A percentile compares a stretch with the other conserved stretches of the same genome.
Evolutionary conservation across 2,329 filamentous ascomycete species (phyloP).

Genomic region (Fragosphaeria purpurea): DNA sequence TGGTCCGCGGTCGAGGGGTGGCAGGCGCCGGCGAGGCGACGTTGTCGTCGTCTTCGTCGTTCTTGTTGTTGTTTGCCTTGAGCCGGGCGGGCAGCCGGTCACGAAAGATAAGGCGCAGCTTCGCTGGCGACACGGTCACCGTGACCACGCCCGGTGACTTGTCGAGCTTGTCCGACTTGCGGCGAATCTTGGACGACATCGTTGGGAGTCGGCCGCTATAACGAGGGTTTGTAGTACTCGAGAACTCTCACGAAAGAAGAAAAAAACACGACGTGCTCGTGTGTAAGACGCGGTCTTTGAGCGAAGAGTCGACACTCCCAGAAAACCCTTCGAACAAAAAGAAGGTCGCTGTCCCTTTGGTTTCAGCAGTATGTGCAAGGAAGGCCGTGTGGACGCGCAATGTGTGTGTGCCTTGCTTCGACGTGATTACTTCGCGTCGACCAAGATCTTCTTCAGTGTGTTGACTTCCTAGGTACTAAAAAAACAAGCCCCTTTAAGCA

Average conservation of each 20-base stretch:
- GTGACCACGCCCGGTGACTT: constrained; percentile 32
- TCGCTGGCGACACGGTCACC: constrained; percentile 40
- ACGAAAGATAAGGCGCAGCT: constrained; percentile 38
- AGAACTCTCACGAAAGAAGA: too few relatives aligned
- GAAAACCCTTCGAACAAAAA: too few relatives aligned
- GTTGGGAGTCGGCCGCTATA: constrained; percentile 13
- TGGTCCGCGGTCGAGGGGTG: constrained; percentile 20
- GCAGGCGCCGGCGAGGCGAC: constrained; percentile 22
- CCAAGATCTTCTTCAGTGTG: too few relatives aligned
- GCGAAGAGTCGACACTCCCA: background rate
- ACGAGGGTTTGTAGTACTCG: background rate
- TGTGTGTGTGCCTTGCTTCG: too few relatives aligned
- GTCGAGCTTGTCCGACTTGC: constrained; percentile 28
- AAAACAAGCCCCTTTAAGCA: too few relatives aligned
- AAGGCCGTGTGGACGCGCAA: too few relatives aligned
- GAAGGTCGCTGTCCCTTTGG: too few relatives aligned
- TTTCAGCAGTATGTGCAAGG: too few relatives aligned
- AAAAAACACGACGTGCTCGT: too few relatives aligned
- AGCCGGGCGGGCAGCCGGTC: constrained; percentile 15
- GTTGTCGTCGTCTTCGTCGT: constrained; percentile 13
- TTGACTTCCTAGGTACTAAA: too few relatives aligned
- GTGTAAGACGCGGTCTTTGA: too few relatives aligned
- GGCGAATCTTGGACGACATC: constrained; percentile 30
- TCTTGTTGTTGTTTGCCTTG: constrained; percentile 6
- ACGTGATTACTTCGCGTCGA: too few relatives aligned